These are phyloP conservation scores for Pseudonectria buxi DNA, from an alignment of 2,329 filamentous ascomycete genomes.

Conservation along the genomic window DNA sequence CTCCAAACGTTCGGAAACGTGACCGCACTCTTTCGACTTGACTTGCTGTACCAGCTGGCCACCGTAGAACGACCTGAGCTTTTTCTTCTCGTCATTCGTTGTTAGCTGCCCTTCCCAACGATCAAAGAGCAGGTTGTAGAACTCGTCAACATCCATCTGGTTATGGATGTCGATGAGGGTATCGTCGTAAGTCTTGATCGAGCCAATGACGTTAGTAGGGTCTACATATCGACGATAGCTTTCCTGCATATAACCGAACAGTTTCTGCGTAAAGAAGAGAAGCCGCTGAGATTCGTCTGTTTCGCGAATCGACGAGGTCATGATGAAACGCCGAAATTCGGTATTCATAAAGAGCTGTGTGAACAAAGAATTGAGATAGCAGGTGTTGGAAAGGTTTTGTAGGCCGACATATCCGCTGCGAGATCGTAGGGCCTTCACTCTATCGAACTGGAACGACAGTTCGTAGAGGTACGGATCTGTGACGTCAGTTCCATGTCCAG, in stretches of 20 bases:
- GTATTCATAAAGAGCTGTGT: slow-evolving; percentile 96
- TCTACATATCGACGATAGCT: slow-evolving; percentile 68
- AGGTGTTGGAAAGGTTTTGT: slow-evolving; percentile 90
- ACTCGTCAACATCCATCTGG: slow-evolving; percentile 98
- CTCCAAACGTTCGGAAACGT: slow-evolving; percentile 86
- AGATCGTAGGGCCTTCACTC: slow-evolving; percentile 62
- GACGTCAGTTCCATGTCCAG: background rate
- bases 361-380: slow-evolving; percentile 91
- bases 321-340: slow-evolving; percentile 77
- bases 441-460: slow-evolving; percentile 55
- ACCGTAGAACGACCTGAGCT: slow-evolving; percentile 78
- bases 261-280: slow-evolving; percentile 67
- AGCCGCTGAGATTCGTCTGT: slow-evolving; percentile 54
- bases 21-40: slow-evolving; percentile 87
- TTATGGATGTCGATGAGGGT: slow-evolving; percentile 75
- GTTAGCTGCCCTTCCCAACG: slow-evolving; percentile 79
- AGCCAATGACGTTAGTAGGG: slow-evolving; percentile 63
- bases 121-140: slow-evolving; percentile 90
- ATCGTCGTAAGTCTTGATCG: slow-evolving; percentile 78
- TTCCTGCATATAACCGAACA: slow-evolving; percentile 84
- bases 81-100: slow-evolving; percentile 59
- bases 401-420: slow-evolving; percentile 80
- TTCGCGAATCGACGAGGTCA: slow-evolving; percentile 54
- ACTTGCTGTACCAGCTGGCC: slow-evolving; percentile 91
- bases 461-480: slow-evolving; percentile 53